These are phyloP conservation scores for Coemansia sp. DNA, from an alignment of 192 early-diverging fungal species.

Conservation along the genomic window DNA sequence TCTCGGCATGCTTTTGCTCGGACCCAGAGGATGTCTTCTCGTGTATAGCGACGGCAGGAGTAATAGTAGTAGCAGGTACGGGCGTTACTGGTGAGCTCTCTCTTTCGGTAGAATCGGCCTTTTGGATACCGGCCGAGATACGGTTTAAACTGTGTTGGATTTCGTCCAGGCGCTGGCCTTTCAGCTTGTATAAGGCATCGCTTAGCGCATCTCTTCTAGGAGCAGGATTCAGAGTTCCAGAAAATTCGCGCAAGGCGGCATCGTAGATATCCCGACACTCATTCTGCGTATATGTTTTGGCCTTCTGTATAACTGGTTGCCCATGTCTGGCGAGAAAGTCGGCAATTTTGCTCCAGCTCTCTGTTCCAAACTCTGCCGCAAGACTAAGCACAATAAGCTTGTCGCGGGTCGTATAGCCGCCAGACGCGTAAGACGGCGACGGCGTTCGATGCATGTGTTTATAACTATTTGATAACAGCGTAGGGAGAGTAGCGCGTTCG, in stretches of 20 bases:
- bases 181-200: constrained; percentile 13
- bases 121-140: too few species aligned
- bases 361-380: constrained; percentile 14
- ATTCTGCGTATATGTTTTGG: constrained; percentile 4
- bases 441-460: too few species aligned
- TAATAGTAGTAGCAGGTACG: too few species aligned
- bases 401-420: constrained; percentile 27
- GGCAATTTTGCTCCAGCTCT: constrained; percentile 21
- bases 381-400: constrained; percentile 32
- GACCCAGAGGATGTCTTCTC: too few species aligned
- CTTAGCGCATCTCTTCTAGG: background rate
- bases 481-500: too few species aligned
- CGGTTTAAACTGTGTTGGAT: constrained; percentile 3
- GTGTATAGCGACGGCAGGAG: too few species aligned
- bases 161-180: constrained; percentile 24
- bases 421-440: too few species aligned
- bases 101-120: too few species aligned
- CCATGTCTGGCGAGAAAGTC: constrained; percentile 3
- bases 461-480: too few species aligned
- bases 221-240: too few species aligned
- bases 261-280: constrained; percentile 32
- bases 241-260: background rate
- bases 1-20: too few species aligned
- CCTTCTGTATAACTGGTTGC: background rate
- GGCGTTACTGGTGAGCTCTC: too few species aligned